Evolutionary conservation across 2,329 filamentous ascomycete species (phyloP), one percentile per base, ranked within the genome.

Genomic region (Colletotrichum sidae): DNA sequence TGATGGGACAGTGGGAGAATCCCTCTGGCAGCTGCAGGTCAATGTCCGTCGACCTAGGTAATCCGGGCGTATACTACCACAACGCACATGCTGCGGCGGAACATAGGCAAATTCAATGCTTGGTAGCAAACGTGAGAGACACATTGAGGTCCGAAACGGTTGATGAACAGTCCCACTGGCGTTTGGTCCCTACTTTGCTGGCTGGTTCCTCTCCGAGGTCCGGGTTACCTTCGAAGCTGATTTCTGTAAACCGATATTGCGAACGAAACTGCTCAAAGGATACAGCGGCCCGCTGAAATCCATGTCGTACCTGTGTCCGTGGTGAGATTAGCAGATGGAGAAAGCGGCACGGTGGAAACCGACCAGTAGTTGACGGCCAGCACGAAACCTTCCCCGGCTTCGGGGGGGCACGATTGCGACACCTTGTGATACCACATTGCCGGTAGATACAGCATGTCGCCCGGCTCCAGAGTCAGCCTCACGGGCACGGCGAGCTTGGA

Each of bases 401-500:
- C 80, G 0, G 83, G 25, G 25, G 25, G 83, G 69, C 87, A 89
- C 2, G 85, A 88, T 73, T 96, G 92, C 7, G 86, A 88, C 5
- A 96, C 92, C 74, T 95, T 94, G 74, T 96, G 92, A 13, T 68
- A 92, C 92, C 92, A 96, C 83, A 94, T 86, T 6, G 91, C 89
- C 7, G 92, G 92, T 37, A 96, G 79, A 77, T 96, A 96, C 13
- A 96, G 76, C 88, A 96, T 92, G 73, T 96, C 92, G 0, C 92
- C 92, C 9, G 88, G 85, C 1, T 89, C 76, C 3, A 96, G 77
- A 0, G 89, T 91, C 1, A 94, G 88, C n/a, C 84, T 80, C 67
- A 93, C 70, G 7, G 91, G 89, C 52, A 78, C 78, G 0, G 87
- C 87, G 10, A 89, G 79, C 41, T 77, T 71, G 1, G 90, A 92